phyloP scores from a whole-genome alignment of 257 asterid genomes.

The Solanum acaule region DNA sequence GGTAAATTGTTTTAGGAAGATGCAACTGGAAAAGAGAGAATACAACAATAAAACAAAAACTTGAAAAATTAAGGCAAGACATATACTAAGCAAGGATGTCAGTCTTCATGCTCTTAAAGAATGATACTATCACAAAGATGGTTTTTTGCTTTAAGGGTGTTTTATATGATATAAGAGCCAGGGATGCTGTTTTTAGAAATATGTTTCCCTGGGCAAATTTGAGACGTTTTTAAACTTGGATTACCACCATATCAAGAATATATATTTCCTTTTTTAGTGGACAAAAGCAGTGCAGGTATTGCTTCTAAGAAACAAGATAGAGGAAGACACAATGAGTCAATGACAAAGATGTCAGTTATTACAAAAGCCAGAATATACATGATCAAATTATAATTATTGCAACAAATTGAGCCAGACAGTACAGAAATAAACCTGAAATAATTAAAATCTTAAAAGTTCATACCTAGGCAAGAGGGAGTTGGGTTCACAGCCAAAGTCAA shows the following conservation, averaged over 20 bases:
- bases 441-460: neutral
- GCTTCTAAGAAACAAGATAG: neutral
- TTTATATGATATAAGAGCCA: neutral
- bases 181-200: neutral
- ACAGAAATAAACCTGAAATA: neutral
- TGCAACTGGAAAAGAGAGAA: neutral
- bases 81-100: neutral
- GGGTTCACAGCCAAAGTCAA: slow-evolving; percentile 91
- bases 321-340: neutral
- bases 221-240: neutral
- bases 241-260: neutral
- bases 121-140: neutral
- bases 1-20: neutral
- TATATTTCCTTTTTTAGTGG: neutral
- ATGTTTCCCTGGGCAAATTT: neutral
- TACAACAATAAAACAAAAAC: neutral
- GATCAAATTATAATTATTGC: neutral
- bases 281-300: neutral
- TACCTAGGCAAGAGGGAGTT: slow-evolving; percentile 69
- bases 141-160: neutral
- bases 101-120: neutral
- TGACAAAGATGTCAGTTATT: neutral
- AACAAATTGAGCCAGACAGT: neutral
- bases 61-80: neutral
- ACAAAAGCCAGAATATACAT: neutral